phyloP scores from a whole-genome alignment of 1,139 yeast species.

The Protomyces gravidus region DNA sequence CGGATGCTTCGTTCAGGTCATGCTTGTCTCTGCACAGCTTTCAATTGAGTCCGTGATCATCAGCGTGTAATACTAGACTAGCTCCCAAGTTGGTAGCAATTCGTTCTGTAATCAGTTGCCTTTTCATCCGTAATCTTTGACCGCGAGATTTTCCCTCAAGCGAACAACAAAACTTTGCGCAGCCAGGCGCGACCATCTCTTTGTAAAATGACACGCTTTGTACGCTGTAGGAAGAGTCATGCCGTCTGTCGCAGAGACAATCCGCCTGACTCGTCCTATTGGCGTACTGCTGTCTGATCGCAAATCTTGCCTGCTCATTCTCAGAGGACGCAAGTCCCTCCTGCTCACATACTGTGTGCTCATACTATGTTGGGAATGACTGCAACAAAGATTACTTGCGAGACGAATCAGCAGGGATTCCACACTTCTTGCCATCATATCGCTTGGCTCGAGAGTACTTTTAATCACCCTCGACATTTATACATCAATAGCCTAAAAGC shows the following conservation, averaged over 20 bases:
- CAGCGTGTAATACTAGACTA: neutral
- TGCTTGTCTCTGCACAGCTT: too few species aligned
- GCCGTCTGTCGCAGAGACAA: too few species aligned
- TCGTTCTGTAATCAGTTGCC: neutral
- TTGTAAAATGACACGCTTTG: too few species aligned
- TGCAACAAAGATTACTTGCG: constrained; percentile 3
- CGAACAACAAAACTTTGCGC: too few species aligned
- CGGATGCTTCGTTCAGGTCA: too few species aligned
- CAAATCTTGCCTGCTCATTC: constrained; percentile 5
- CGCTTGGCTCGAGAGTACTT: neutral
- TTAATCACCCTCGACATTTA: neutral
- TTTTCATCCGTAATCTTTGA: neutral
- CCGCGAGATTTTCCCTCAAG: neutral
- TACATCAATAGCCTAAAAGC: neutral
- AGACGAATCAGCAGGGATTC: constrained; percentile 1
- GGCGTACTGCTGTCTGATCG: too few species aligned
- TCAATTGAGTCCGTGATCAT: too few species aligned
- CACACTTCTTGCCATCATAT: neutral
- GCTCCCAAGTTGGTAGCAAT: neutral
- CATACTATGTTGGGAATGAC: neutral
- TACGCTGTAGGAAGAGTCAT: too few species aligned
- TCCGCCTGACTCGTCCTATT: too few species aligned
- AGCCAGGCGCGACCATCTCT: too few species aligned
- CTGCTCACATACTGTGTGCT: neutral
- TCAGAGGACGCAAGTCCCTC: constrained; percentile 3